These are phyloP conservation scores for Atkinsonella texensis DNA, from an alignment of 2,329 filamentous ascomycete species.

Conservation along the genomic window DNA sequence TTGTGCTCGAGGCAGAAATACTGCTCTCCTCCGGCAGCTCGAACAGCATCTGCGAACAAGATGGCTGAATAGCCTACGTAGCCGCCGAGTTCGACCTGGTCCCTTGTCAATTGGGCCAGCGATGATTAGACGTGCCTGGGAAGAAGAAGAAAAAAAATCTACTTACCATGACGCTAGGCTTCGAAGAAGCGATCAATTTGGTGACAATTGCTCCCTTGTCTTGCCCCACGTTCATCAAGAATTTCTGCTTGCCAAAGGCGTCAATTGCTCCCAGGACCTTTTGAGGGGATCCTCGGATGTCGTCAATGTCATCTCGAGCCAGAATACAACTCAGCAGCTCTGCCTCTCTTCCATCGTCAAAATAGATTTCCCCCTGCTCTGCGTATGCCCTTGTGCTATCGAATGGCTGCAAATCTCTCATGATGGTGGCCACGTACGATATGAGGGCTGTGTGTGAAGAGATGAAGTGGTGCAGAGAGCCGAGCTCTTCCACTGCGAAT, in stretches of 20 bases:
- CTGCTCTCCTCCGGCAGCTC: slow-evolving; percentile 46
- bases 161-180: slow-evolving; percentile 49
- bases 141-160: background rate
- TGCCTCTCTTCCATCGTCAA: slow-evolving; percentile 62
- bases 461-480: background rate
- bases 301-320: slow-evolving; percentile 44
- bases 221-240: slow-evolving; percentile 70
- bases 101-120: background rate
- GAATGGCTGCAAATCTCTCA: slow-evolving; percentile 15
- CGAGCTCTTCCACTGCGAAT: too few relatives aligned
- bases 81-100: slow-evolving; percentile 56
- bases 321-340: slow-evolving; percentile 62
- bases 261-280: slow-evolving; percentile 59
- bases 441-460: background rate
- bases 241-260: slow-evolving; percentile 37
- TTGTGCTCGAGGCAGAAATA: slow-evolving; percentile 66
- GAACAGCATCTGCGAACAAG: slow-evolving; percentile 57
- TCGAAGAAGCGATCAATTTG: slow-evolving; percentile 53
- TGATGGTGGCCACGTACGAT: background rate
- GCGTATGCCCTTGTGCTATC: slow-evolving; percentile 27
- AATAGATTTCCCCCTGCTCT: slow-evolving; percentile 32
- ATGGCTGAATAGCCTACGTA: slow-evolving; percentile 77
- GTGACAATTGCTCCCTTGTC: slow-evolving; percentile 62
- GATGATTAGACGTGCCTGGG: too few relatives aligned
- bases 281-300: slow-evolving; percentile 51